Evolutionary conservation across 2,329 filamentous ascomycete species (phyloP).

Genomic region (Colletotrichum kahawae): DNA sequence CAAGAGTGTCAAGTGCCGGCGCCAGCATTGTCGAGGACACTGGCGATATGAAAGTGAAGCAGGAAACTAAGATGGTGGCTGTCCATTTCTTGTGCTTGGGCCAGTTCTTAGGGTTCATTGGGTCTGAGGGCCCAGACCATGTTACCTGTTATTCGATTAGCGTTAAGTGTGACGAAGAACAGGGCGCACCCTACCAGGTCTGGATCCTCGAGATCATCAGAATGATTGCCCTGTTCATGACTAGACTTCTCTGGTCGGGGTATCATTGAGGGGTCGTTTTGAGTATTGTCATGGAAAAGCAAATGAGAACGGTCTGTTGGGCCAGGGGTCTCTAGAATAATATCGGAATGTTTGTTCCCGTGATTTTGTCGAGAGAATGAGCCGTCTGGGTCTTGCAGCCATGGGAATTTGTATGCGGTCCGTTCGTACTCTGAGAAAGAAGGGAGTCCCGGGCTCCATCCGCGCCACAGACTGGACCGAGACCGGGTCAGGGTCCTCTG

Average conservation of each 20-base stretch:
- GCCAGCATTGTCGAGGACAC: constrained; percentile 58
- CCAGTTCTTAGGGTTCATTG: constrained; percentile 53
- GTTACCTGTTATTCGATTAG: constrained; percentile 31
- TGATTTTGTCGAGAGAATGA: not conserved
- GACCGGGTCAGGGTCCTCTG: constrained; percentile 21
- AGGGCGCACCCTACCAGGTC: constrained; percentile 25
- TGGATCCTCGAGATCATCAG: constrained; percentile 21
- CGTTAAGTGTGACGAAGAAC: not conserved
- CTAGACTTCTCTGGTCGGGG: not conserved
- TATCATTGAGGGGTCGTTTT: not conserved
- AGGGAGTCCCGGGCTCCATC: constrained; percentile 29
- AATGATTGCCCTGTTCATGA: not conserved
- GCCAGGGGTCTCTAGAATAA: not conserved
- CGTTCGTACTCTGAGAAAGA: constrained; percentile 31
- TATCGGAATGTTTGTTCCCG: not conserved
- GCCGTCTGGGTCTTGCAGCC: constrained; percentile 23
- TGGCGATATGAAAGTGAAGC: constrained; percentile 59
- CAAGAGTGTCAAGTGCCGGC: constrained; percentile 49
- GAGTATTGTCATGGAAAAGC: not conserved
- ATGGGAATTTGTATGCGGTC: constrained; percentile 33
- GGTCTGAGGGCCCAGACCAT: constrained; percentile 50
- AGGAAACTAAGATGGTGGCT: constrained; percentile 39
- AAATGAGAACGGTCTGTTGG: not conserved
- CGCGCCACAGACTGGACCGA: constrained; percentile 32
- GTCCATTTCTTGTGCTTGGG: constrained; percentile 35